Evolutionary conservation across 2,329 filamentous ascomycete species (phyloP), one percentile per base, ranked within the genome.

Genomic region (Scorias spongiosa): DNA sequence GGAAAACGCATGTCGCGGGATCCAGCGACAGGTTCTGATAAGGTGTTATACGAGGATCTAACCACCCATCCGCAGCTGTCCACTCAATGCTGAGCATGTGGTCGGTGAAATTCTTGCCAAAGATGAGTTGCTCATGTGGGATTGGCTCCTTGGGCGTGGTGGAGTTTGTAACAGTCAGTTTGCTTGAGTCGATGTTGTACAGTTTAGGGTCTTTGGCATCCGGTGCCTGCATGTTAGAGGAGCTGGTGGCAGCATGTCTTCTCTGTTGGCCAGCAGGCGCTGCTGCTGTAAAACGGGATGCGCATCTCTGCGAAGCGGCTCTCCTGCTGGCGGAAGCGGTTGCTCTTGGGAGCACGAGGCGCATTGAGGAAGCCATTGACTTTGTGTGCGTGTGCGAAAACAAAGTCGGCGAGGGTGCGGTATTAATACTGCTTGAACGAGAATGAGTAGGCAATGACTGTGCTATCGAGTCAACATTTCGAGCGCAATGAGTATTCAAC

Each of bases 11-110:
- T 29, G 86, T 91, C 38, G 91, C 86, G 20, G 91, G 91, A 64
- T 96, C 91, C 56, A 98, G 81, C 39, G 84, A 89, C 55, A 98
- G 84, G 68, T 95, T 95, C 67, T 95, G 87, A 72, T 96, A 96
- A 15, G 91, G 91, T 14, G 76, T 80, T 61, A 98, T 96, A 51
- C 77, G 74, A 46, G 89, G 85, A 11, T 79, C 67, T 37, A 81
- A 68, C 91, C 91, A 95, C 63, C 88, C 91, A 52, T 84, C 71
- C 41, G 75, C 69, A 47, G 86, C 77, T 44, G 83, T 89, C 91
- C 91, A 98, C 71, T 95, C 87, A 54, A 93, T 75, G 47, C 82
- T 80, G 58, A 96, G 80, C 89, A 98, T 96, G 68, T 96, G 91
- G 69, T 98, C 91, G 57, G 91, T 94, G 65, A 98, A 98, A 41